These are phyloP conservation scores for Pyrenula aspistea DNA, from an alignment of 495 filamentous ascomycete species.

Conservation along the genomic window DNA sequence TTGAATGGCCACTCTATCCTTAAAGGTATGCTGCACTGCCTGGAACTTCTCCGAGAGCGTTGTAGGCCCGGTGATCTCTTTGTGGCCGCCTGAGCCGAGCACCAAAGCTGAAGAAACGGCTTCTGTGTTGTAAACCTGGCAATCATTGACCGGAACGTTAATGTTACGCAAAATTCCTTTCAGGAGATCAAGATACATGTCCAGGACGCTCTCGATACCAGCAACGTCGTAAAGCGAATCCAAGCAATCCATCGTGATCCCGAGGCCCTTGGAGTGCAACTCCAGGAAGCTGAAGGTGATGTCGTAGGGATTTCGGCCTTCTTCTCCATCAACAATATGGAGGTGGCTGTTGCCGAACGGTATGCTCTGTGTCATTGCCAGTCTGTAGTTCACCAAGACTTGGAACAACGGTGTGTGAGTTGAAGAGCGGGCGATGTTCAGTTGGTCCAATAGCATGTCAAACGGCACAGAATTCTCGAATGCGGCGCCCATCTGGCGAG, in stretches of 20 bases:
- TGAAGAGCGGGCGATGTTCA: conserved; percentile 7
- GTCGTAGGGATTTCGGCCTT: conserved; percentile 11
- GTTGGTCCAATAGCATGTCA: conserved; percentile 13
- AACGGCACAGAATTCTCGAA: conserved; percentile 9
- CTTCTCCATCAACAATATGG: conserved; percentile 7
- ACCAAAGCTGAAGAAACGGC: background rate
- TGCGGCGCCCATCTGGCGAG: background rate
- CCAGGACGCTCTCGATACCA: background rate
- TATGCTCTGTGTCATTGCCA: conserved; percentile 2
- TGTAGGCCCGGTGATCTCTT: background rate
- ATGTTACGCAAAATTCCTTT: conserved; percentile 1
- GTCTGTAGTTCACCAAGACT: conserved; percentile 15
- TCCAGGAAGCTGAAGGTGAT: conserved; percentile 11
- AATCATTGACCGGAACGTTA: background rate
- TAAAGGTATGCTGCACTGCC: conserved; percentile 5
- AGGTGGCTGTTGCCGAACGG: conserved; percentile 8
- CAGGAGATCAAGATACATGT: conserved; percentile 5
- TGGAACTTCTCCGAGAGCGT: conserved; percentile 5
- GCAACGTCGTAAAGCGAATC: conserved; percentile 1
- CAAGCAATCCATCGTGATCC: conserved; percentile 1
- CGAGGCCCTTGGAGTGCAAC: background rate
- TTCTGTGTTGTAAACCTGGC: background rate
- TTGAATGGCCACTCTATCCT: conserved; percentile 5
- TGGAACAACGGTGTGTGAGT: conserved; percentile 16
- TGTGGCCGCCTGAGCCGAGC: background rate